Conservation (phyloP, 2,329 filamentous ascomycete species). For the Harringtonia aguacate region DNA sequence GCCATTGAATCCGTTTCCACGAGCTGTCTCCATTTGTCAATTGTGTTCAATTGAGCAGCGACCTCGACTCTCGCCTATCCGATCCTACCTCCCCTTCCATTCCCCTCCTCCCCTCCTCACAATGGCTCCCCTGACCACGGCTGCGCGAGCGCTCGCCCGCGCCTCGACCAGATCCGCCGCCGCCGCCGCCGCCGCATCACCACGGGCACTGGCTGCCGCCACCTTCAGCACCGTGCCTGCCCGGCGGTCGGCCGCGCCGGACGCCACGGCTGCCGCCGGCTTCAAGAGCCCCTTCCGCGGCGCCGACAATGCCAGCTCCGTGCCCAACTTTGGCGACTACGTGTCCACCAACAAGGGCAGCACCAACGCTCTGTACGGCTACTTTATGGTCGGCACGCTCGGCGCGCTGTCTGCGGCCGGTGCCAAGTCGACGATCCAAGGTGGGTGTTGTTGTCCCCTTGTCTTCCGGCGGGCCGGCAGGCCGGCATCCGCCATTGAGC, state of each 20-base stretch:
- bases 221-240: constrained; percentile 39
- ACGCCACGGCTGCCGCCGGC: constrained; percentile 31
- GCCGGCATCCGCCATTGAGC: neutral
- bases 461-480: too few species aligned
- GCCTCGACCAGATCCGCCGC: constrained; percentile 12
- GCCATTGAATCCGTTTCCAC: neutral
- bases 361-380: constrained; percentile 80
- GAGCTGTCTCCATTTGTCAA: constrained; percentile 3
- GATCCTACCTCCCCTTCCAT: neutral
- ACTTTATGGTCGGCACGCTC: constrained; percentile 98
- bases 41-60: constrained; percentile 11
- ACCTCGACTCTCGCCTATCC: constrained; percentile 17
- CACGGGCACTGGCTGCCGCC: constrained; percentile 1
- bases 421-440: constrained; percentile 96
- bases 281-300: constrained; percentile 57
- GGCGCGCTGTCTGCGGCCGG: constrained; percentile 85
- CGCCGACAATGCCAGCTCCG: constrained; percentile 49
- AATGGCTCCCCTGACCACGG: constrained; percentile 60
- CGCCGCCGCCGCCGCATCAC: constrained; percentile 24
- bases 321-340: constrained; percentile 89
- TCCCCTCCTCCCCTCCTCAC: constrained; percentile 13
- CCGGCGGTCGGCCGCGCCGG: constrained; percentile 20
- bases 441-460: constrained; percentile 44
- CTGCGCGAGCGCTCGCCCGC: constrained; percentile 61
- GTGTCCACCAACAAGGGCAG: constrained; percentile 55